Conservation (phyloP, 768 basidiomycete genomes). For the Amyloporia xantha region DNA sequence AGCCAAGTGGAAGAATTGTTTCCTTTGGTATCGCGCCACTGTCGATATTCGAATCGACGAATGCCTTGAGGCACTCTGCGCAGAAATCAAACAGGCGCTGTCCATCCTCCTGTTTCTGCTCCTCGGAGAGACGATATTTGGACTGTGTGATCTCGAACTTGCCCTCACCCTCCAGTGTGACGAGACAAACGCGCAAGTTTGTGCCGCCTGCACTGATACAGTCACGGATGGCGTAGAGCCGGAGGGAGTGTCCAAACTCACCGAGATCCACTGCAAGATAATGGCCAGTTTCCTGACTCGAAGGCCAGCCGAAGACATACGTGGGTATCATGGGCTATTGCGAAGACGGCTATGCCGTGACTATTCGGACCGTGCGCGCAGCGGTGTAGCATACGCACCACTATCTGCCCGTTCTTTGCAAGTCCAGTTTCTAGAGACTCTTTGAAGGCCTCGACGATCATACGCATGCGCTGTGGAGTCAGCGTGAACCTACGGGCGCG, state of each 20-base stretch:
- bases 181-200: constrained; percentile 97
- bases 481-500: constrained; percentile 58
- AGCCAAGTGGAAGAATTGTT: constrained; percentile 74
- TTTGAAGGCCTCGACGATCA: constrained; percentile 95
- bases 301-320: constrained; percentile 94
- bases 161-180: constrained; percentile 84
- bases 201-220: constrained; percentile 78
- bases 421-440: constrained; percentile 87
- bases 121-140: constrained; percentile 94
- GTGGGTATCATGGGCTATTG: constrained; percentile 94
- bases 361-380: too few species aligned
- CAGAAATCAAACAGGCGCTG: constrained; percentile 96
- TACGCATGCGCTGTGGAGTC: constrained; percentile 88
- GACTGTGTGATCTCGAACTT: constrained; percentile 98
- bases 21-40: constrained; percentile 46
- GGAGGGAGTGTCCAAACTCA: constrained; percentile 28
- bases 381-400: constrained; percentile 65
- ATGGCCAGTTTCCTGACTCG: constrained; percentile 82
- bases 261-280: constrained; percentile 88
- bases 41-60: constrained; percentile 69
- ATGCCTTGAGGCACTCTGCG: constrained; percentile 86
- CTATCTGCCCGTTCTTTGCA: constrained; percentile 73
- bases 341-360: not conserved
- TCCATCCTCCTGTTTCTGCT: constrained; percentile 98
- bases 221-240: too few species aligned